Conservation (phyloP, 331 rosid genomes). For the Rosa hybrid region DNA sequence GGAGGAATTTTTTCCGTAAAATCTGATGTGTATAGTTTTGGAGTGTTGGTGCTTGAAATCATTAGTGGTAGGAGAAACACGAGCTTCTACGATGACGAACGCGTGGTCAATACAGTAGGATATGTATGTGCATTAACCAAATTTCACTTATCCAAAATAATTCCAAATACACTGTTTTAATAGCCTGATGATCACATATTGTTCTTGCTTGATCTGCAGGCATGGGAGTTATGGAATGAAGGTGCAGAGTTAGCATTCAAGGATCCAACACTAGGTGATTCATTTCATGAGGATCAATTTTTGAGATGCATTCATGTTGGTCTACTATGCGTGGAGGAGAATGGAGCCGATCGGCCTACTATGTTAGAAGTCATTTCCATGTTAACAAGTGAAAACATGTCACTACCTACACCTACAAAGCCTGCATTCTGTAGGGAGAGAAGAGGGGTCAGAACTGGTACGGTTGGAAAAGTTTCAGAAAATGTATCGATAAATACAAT, state of each 20-base stretch:
- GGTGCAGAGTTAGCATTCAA: not conserved
- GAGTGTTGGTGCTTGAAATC: slow-evolving; percentile 13
- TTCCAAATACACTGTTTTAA: too few relatives aligned
- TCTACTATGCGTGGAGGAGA: slow-evolving; percentile 1
- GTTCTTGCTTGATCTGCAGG: not conserved
- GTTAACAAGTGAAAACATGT: not conserved
- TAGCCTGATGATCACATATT: not conserved
- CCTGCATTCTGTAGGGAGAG: not conserved
- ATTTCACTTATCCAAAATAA: not conserved
- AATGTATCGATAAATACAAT: not conserved
- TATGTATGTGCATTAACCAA: not conserved
- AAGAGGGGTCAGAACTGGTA: not conserved
- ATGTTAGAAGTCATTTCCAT: not conserved
- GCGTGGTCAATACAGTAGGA: not conserved
- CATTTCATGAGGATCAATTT: not conserved
- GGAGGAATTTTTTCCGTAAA: not conserved
- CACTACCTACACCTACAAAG: not conserved
- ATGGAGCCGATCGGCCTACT: not conserved
- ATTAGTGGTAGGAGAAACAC: not conserved
- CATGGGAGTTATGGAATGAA: not conserved
- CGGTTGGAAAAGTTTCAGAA: not conserved
- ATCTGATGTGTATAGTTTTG: not conserved
- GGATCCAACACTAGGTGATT: slow-evolving; percentile 2
- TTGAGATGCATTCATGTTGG: not conserved
- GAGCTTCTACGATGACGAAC: not conserved